Evolutionary conservation across 176 grass and related monocot species (phyloP).

Genomic region (Carex parvula): DNA sequence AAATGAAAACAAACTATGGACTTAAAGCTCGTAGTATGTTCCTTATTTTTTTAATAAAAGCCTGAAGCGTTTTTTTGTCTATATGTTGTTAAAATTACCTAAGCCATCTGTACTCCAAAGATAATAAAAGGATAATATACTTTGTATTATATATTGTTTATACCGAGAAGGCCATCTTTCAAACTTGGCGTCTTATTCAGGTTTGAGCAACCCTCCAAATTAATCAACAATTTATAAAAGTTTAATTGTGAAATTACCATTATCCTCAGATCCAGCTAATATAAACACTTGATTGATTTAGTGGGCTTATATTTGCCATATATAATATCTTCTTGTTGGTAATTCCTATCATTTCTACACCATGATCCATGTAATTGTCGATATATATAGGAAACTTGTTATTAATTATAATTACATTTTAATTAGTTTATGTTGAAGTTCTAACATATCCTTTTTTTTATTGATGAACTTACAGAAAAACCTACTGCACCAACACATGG

Average conservation of each 20-base stretch:
- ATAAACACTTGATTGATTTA: no score
- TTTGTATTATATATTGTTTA: neutral
- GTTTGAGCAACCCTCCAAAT: no score
- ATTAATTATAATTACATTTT: neutral
- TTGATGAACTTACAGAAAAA: slow-evolving; percentile 27
- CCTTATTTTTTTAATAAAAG: neutral
- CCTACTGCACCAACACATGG: neutral
- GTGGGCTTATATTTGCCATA: neutral
- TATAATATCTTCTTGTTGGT: neutral
- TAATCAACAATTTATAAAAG: no score
- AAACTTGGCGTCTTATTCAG: no score
- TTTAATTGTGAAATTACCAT: no score
- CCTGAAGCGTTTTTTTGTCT: neutral
- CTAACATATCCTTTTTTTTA: neutral
- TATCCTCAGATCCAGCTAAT: no score
- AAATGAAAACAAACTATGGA: neutral
- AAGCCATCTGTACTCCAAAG: no score
- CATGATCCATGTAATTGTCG: neutral
- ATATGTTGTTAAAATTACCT: neutral
- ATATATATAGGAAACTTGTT: slow-evolving; percentile 12
- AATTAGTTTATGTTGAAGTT: neutral
- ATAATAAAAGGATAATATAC: no score
- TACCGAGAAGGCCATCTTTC: neutral
- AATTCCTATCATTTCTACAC: neutral
- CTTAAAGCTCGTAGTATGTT: no score